Evolutionary conservation across 164 flowering plant genomes (phyloP), one percentile per base, ranked within the genome.

Genomic region (Kalanchoe fedtschenkoi): DNA sequence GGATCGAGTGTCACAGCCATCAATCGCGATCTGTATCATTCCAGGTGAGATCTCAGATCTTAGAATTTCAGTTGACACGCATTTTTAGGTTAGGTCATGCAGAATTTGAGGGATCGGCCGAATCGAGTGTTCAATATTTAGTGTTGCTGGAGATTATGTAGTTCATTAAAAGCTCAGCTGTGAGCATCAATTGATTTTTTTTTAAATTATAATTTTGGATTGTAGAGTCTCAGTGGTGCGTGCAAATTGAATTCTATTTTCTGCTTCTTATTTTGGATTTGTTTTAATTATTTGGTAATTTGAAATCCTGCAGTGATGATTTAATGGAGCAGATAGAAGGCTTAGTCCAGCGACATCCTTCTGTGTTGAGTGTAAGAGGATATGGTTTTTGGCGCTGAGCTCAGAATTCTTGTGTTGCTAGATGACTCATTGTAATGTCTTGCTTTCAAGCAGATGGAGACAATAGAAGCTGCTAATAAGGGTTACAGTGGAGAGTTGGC

Each of bases 301-400:
- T 34, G 47, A 30, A 61, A 63, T 63, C 68, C 15, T 66, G 70
- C 88, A 95, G 99, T 71, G 84, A 64, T 34, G 76, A 71, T 72
- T 77, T 95, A 73, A 70, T 82, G 74, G 78, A 78, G 64, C 78
- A 84, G 66, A 80, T 95, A 43, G 80, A 75, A 39, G 78, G 71
- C 7, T 75, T 95, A 77, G 97, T 87, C 26, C 77, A 80, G 65
- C 87, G 93, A 9, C 96, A 91, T 69, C 93, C 83, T 0, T 80
- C 83, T 30, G 81, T 75, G 66, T 77, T 95, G 64, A 75, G 71
- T 44, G 99, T 91, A 58, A 65, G 88, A 76, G 60, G 85, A 76
- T 13, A 22, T 34, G 17, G 51, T 2, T 24, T 22, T 53, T 19
- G 28, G 1, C 43, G 19, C 60, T 13, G 34, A 28, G 10, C 19